Base-by-base conservation (phyloP, 495 filamentous ascomycete genomes). In the Poronia punctata region DNA sequence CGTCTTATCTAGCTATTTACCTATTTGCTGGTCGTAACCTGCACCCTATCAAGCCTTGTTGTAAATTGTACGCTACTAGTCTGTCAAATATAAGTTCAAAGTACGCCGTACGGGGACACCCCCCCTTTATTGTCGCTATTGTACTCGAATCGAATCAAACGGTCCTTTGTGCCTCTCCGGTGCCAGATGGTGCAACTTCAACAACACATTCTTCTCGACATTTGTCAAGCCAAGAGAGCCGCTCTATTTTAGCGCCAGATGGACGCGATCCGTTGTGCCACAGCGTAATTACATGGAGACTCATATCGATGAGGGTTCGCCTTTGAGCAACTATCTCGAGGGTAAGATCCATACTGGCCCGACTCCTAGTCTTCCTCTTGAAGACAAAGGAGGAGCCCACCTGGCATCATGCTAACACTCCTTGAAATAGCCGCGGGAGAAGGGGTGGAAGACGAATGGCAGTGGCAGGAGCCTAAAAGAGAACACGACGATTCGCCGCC, bases 311-410 rank as follows among this genome's bases (percentile, higher is more conserved):
- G 83, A 92, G 65, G 80, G 88, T 60, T 86, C 88, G 52, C 92
- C 92, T 44, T 72, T 97, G 66, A 88, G 87, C 57, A 82, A 85
- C 47, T 96, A 94, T 69, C 79, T 98, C 43, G 83, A 94, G 75
- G 92, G 90, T 95, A 59, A 47, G 67, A 60, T 43, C 44, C 20
- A 17, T 12, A 21, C 33, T 74, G 64, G n/a, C 40, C 61, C 79
- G 9, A 70, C 72, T 10, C 69, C 59, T 32, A 65, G 70, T 12
- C 60, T 78, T 37, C 68, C 24, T 71, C 28, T 56, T 76, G 25
- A 56, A 57, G 10, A 60, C 57, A 36, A 64, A 49, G 9, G 65
- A 65, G 31, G 68, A 61, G 37, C 49, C 82, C 39, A 76, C 79
- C 49, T 38, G 15, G 16, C 62, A 67, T 49, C 66, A 72, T 48